Evolutionary conservation across 2,329 filamentous ascomycete genomes (phyloP).

Genomic region (Myriosclerotinia duriaeana): DNA sequence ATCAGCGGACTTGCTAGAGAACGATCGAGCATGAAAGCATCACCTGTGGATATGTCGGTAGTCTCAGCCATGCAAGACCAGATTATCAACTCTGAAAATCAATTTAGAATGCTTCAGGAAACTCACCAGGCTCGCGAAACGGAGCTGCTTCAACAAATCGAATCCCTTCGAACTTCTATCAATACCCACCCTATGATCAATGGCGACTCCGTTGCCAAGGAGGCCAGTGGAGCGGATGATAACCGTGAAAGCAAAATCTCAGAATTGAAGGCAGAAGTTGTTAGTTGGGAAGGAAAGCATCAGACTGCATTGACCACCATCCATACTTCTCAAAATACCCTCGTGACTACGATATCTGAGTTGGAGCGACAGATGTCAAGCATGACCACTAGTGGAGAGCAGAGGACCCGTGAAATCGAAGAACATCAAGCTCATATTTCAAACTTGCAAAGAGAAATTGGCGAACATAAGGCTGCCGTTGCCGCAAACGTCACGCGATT

Average conservation of each 20-base stretch:
- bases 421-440: slow-evolving; percentile 50
- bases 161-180: slow-evolving; percentile 54
- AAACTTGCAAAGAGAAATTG: slow-evolving; percentile 70
- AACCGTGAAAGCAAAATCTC: slow-evolving; percentile 47
- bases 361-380: slow-evolving; percentile 60
- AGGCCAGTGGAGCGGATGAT: slow-evolving; percentile 30
- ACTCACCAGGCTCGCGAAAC: slow-evolving; percentile 71
- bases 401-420: slow-evolving; percentile 56
- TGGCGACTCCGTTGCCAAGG: slow-evolving; percentile 22
- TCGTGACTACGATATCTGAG: slow-evolving; percentile 69
- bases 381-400: slow-evolving; percentile 40
- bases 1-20: slow-evolving; percentile 93
- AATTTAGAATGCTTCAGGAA: slow-evolving; percentile 72
- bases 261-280: slow-evolving; percentile 69
- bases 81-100: slow-evolving; percentile 79
- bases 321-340: slow-evolving; percentile 68
- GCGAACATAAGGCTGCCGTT: slow-evolving; percentile 76
- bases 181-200: slow-evolving; percentile 28
- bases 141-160: slow-evolving; percentile 70
- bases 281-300: slow-evolving; percentile 75
- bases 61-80: slow-evolving; percentile 85
- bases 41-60: slow-evolving; percentile 87
- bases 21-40: slow-evolving; percentile 80
- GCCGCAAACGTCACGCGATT: slow-evolving; percentile 67
- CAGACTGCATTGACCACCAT: slow-evolving; percentile 67